phyloP scores from a whole-genome alignment of 2,329 filamentous ascomycete genomes.

The Corynespora cassiicola region DNA sequence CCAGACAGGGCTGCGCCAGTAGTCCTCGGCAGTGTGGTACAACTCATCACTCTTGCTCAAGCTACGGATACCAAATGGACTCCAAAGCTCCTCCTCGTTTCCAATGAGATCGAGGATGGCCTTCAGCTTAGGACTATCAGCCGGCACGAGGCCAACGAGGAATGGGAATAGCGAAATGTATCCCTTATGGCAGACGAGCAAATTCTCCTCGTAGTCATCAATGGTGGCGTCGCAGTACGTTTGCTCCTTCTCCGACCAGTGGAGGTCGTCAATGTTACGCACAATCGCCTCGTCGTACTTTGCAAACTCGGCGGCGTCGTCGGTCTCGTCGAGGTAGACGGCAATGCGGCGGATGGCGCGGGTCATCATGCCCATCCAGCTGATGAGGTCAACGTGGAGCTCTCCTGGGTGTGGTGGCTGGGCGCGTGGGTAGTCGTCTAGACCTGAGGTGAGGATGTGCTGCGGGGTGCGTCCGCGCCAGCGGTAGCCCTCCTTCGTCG shows the following conservation, averaged over 20 bases:
- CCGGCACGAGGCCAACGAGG: conserved; percentile 77
- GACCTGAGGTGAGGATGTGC: conserved; percentile 89
- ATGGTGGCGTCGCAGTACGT: conserved; percentile 95
- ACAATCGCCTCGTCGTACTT: conserved; percentile 78
- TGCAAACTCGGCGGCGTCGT: conserved; percentile 77
- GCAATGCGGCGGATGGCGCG: conserved; percentile 84
- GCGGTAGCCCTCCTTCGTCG: conserved; percentile 88
- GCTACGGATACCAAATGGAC: conserved; percentile 84
- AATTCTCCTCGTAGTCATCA: conserved; percentile 91
- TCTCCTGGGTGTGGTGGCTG: conserved; percentile 95
- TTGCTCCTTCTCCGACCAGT: conserved; percentile 83
- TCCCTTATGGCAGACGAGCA: conserved; percentile 92
- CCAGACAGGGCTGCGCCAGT: conserved; percentile 96
- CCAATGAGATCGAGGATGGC: conserved; percentile 78
- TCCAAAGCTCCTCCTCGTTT: conserved; percentile 89
- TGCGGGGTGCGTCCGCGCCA: conserved; percentile 89
- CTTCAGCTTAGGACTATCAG: conserved; percentile 76
- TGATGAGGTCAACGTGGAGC: conserved; percentile 91
- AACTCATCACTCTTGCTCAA: conserved; percentile 82
- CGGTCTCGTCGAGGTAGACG: conserved; percentile 72
- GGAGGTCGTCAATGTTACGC: conserved; percentile 87
- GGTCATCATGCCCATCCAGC: conserved; percentile 98
- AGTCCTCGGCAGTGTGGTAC: conserved; percentile 93
- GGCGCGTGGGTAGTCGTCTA: conserved; percentile 94
- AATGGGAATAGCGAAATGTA: conserved; percentile 96